phyloP scores from a whole-genome alignment of 2,329 filamentous ascomycete genomes.

The Ophiostoma himal-ulmi region DNA sequence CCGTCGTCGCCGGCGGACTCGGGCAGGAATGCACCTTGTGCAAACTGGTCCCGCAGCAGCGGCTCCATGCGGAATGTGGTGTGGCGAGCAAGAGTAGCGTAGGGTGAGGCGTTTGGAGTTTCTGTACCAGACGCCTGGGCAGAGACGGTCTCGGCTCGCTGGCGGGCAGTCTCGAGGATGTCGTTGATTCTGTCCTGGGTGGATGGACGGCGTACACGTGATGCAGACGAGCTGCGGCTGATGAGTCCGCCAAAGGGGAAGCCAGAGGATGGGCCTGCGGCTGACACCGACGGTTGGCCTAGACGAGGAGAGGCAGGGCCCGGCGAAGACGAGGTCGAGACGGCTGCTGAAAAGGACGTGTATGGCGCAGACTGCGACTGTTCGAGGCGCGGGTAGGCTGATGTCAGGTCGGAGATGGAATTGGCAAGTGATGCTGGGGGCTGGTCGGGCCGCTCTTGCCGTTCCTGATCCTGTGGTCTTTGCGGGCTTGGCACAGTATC shows the following conservation, averaged over 20 bases:
- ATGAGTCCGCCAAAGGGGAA: slow-evolving; percentile 1
- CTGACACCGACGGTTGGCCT: neutral
- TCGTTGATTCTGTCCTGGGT: slow-evolving; percentile 33
- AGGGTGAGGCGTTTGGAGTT: slow-evolving; percentile 18
- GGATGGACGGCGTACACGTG: slow-evolving; percentile 28
- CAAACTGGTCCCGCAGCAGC: slow-evolving; percentile 24
- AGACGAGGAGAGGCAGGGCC: neutral
- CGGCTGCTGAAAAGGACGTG: neutral
- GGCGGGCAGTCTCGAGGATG: slow-evolving; percentile 33
- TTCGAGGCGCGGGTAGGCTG: slow-evolving; percentile 3
- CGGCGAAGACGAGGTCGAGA: slow-evolving; percentile 1
- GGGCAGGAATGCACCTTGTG: slow-evolving; percentile 21
- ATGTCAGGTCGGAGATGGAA: neutral
- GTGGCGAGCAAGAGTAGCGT: slow-evolving; percentile 12
- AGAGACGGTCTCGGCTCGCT: slow-evolving; percentile 30
- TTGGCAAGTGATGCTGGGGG: neutral
- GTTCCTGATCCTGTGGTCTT: neutral
- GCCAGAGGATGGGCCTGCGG: slow-evolving; percentile 11
- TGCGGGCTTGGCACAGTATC: neutral
- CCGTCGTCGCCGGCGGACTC: slow-evolving; percentile 25
- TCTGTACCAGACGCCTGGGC: neutral
- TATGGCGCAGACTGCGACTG: neutral
- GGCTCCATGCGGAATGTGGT: slow-evolving; percentile 24
- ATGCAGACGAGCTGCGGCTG: slow-evolving; percentile 14
- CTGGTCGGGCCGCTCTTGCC: neutral